A percentile compares a stretch with the other conserved stretches of the same genome.
Conservation (phyloP, 805 yeast genomes). For the Candida endomychidarum region DNA sequence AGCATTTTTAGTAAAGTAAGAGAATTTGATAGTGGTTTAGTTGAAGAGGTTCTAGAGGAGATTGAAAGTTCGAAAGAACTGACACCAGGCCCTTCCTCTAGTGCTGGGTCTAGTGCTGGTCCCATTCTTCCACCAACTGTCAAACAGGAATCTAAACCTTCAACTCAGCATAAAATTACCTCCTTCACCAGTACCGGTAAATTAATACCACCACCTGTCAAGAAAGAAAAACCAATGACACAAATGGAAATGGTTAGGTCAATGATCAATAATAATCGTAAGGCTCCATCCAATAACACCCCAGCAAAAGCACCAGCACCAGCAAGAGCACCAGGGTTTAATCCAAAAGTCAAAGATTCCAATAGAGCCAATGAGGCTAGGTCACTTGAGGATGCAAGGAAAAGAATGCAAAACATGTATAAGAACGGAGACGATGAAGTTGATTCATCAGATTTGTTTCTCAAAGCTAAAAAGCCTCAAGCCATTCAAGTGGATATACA, state of each 20-base stretch:
- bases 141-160: not conserved
- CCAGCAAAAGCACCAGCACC: slow-evolving; percentile 40
- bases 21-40: slow-evolving; percentile 51
- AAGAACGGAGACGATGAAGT: slow-evolving; percentile 21
- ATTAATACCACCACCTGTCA: slow-evolving; percentile 2
- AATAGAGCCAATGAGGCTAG: slow-evolving; percentile 22
- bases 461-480: slow-evolving; percentile 25
- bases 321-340: slow-evolving; percentile 56
- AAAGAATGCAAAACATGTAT: slow-evolving; percentile 8
- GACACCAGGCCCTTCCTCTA: not conserved
- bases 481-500: slow-evolving; percentile 44
- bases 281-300: slow-evolving; percentile 22
- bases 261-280: slow-evolving; percentile 17
- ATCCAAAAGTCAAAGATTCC: slow-evolving; percentile 19
- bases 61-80: slow-evolving; percentile 17
- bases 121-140: not conserved
- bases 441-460: slow-evolving; percentile 36
- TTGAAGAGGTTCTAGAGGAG: slow-evolving; percentile 48
- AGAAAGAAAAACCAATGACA: slow-evolving; percentile 8
- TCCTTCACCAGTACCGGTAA: not conserved
- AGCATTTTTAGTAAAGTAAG: slow-evolving; percentile 64
- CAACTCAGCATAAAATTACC: slow-evolving; percentile 4
- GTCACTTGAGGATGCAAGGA: slow-evolving; percentile 35
- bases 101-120: slow-evolving; percentile 13
- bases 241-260: slow-evolving; percentile 14